These are phyloP conservation scores for Fusarium oligoseptatum DNA, from an alignment of 2,329 filamentous ascomycete genomes.

Conservation along the genomic window DNA sequence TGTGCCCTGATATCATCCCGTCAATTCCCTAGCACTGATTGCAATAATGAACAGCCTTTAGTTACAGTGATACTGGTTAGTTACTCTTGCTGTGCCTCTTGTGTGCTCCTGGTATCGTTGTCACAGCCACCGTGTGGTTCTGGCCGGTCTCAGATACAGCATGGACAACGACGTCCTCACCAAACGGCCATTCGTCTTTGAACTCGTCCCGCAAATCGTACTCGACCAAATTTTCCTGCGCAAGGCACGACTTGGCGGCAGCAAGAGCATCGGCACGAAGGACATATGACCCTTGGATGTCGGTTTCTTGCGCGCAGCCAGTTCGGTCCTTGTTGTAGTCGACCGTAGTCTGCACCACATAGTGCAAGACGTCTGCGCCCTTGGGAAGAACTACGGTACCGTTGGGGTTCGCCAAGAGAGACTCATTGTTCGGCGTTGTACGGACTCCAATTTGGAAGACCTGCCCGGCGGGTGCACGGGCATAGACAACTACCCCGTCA, in stretches of 20 bases:
- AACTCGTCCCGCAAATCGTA: conserved; percentile 51
- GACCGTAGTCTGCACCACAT: conserved; percentile 58
- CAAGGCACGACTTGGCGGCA: conserved; percentile 52
- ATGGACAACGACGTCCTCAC: conserved; percentile 59
- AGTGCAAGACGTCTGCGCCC: conserved; percentile 52
- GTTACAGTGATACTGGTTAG: not conserved
- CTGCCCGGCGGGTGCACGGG: conserved; percentile 52
- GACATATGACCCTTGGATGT: conserved; percentile 56
- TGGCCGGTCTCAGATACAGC: conserved; percentile 58
- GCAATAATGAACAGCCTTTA: not conserved
- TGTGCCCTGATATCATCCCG: not conserved
- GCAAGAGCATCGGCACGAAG: conserved; percentile 50
- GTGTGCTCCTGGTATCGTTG: conserved; percentile 44
- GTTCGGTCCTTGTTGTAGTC: conserved; percentile 56
- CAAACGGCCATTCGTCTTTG: conserved; percentile 57
- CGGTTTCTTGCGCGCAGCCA: conserved; percentile 50
- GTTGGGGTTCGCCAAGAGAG: conserved; percentile 37
- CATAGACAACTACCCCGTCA: conserved; percentile 55
- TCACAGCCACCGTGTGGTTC: conserved; percentile 56
- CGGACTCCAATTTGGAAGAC: conserved; percentile 55
- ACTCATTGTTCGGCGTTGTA: conserved; percentile 54
- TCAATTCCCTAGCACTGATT: not conserved
- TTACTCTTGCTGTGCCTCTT: not conserved
- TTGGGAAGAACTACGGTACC: conserved; percentile 40
- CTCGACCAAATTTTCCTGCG: conserved; percentile 49